These are phyloP conservation scores for Calonectria montana DNA, from an alignment of 2,329 filamentous ascomycete species.

Conservation along the genomic window DNA sequence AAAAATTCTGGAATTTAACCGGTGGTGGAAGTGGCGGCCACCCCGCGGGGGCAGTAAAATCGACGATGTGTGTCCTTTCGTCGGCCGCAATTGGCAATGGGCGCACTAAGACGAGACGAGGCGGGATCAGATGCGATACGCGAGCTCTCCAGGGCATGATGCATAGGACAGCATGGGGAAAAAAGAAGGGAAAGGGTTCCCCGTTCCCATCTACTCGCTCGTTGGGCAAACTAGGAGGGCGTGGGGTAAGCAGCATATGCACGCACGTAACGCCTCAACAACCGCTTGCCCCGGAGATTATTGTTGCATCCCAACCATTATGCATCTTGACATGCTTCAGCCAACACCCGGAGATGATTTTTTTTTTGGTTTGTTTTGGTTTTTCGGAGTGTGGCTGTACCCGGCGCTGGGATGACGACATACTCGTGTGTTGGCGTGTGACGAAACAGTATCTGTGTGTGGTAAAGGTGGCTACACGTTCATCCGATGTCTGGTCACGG, in stretches of 20 bases:
- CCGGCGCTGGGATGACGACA: not conserved
- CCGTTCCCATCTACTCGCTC: too few species aligned
- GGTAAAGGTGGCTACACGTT: not conserved
- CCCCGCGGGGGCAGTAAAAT: not conserved
- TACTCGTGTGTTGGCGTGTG: not conserved
- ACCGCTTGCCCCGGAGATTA: not conserved
- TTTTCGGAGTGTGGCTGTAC: not conserved
- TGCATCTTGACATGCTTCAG: not conserved
- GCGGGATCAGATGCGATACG: not conserved
- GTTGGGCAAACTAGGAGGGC: not conserved
- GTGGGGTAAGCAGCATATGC: not conserved
- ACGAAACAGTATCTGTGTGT: not conserved
- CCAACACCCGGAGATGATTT: not conserved
- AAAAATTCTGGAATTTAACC: constrained; percentile 2
- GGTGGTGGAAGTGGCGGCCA: not conserved
- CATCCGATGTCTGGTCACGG: not conserved
- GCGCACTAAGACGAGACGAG: not conserved
- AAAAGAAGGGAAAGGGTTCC: not conserved
- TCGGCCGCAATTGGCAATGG: not conserved
- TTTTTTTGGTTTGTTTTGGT: too few species aligned
- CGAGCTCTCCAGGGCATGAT: not conserved
- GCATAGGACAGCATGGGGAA: not conserved
- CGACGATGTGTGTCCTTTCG: not conserved
- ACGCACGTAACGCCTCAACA: not conserved
- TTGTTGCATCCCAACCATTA: constrained; percentile 3